A percentile compares a stretch with the other conserved stretches of the same genome.
These are phyloP conservation scores for Monosporascus sp. DNA, from an alignment of 2,329 filamentous ascomycete genomes.

Conservation along the genomic window DNA sequence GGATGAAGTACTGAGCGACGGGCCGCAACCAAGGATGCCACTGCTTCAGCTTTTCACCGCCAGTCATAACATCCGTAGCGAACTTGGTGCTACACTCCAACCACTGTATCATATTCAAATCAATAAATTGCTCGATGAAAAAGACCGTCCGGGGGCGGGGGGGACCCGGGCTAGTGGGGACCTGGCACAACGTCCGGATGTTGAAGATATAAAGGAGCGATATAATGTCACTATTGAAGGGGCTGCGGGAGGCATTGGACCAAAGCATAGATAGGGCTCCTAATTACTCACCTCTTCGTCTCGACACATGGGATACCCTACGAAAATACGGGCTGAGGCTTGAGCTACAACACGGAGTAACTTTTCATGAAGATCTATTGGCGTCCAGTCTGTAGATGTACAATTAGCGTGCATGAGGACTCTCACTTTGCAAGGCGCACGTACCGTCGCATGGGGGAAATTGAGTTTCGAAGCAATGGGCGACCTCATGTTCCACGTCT, in stretches of 20 bases:
- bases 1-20: slow-evolving; percentile 21
- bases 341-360: slow-evolving; percentile 22
- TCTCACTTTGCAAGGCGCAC: neutral
- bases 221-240: too few species aligned
- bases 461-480: slow-evolving; percentile 20
- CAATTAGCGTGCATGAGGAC: slow-evolving; percentile 2
- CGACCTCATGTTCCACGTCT: slow-evolving; percentile 20
- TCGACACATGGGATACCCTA: slow-evolving; percentile 23
- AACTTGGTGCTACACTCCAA: slow-evolving; percentile 23
- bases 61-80: slow-evolving; percentile 20
- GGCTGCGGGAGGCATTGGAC: too few species aligned
- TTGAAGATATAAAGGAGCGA: too few species aligned
- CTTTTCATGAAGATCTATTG: slow-evolving; percentile 21
- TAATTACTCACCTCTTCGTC: slow-evolving; percentile 11
- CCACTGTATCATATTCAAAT: slow-evolving; percentile 6
- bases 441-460: slow-evolving; percentile 22
- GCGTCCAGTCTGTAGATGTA: slow-evolving; percentile 18
- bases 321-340: slow-evolving; percentile 24
- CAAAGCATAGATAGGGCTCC: too few species aligned
- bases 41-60: slow-evolving; percentile 23
- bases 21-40: slow-evolving; percentile 23
- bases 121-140: neutral
- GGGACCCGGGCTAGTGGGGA: too few species aligned
- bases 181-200: too few species aligned
- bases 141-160: too few species aligned